These are phyloP conservation scores for Lichina pygmaea DNA, from an alignment of 495 filamentous ascomycete species.

Conservation along the genomic window DNA sequence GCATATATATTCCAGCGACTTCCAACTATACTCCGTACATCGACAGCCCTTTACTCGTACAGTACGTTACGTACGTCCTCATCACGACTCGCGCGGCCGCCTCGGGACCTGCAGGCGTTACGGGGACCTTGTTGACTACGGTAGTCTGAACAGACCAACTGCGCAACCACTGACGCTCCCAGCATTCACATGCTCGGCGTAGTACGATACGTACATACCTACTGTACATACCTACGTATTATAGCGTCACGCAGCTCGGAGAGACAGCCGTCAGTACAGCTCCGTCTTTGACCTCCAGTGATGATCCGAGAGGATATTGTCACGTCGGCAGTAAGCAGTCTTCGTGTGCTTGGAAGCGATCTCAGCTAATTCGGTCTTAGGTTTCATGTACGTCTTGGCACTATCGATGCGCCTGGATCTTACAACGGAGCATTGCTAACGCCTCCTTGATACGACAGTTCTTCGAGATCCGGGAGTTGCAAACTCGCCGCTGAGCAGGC, in stretches of 20 bases:
- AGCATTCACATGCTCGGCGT: not conserved
- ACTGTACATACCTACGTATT: no score
- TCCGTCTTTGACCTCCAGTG: not conserved
- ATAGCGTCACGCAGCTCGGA: no score
- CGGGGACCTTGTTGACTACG: no score
- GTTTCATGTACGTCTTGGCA: slow-evolving; percentile 18
- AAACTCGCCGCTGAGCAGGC: slow-evolving; percentile 75
- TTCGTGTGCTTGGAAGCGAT: not conserved
- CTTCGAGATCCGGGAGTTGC: slow-evolving; percentile 80
- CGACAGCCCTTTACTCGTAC: no score
- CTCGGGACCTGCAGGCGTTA: no score
- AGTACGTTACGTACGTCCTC: no score
- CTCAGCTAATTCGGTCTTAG: slow-evolving; percentile 19
- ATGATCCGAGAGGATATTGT: slow-evolving; percentile 60
- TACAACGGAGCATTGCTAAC: not conserved
- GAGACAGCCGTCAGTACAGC: no score
- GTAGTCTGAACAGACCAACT: no score
- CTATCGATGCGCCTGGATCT: not conserved
- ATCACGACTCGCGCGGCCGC: no score
- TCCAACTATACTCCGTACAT: no score
- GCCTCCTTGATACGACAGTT: slow-evolving; percentile 22
- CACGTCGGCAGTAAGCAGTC: slow-evolving; percentile 40
- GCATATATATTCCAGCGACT: no score
- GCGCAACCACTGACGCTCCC: not conserved
- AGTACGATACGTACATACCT: not conserved